A percentile compares a stretch with the other conserved stretches of the same genome.
These are phyloP conservation scores for Polysphondylium violaceum DNA, from an alignment of 78 protist genomes.

Conservation along the genomic window DNA sequence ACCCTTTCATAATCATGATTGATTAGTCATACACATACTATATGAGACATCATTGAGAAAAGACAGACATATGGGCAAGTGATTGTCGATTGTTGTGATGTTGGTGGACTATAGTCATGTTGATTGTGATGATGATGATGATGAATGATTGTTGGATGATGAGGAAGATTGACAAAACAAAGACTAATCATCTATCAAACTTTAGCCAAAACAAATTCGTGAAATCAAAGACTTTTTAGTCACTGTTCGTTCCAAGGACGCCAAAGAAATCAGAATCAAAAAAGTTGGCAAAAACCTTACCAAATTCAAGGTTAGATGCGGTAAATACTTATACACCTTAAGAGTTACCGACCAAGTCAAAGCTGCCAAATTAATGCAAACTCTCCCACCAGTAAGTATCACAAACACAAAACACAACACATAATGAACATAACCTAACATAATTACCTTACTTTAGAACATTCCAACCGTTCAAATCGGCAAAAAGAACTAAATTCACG, in stretches of 20 bases:
- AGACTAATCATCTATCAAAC: not conserved
- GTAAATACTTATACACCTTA: slow-evolving; percentile 96
- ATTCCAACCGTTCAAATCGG: slow-evolving; percentile 27
- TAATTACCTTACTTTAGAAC: not conserved
- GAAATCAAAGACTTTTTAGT: slow-evolving; percentile 97
- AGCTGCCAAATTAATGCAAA: slow-evolving; percentile 95
- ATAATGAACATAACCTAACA: not conserved
- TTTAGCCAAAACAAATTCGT: slow-evolving; percentile 96
- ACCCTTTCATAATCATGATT: no score
- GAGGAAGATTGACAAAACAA: no score
- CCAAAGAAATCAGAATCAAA: slow-evolving; percentile 95
- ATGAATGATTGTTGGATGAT: no score
- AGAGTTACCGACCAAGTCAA: slow-evolving; percentile 88
- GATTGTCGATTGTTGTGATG: no score
- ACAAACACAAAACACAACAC: not conserved
- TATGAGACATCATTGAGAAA: no score
- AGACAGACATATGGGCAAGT: no score
- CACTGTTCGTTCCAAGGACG: slow-evolving; percentile 95
- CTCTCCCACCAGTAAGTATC: slow-evolving; percentile 93
- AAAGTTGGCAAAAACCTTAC: slow-evolving; percentile 85
- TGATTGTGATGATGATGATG: no score
- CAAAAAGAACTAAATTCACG: slow-evolving; percentile 12
- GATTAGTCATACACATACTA: not conserved
- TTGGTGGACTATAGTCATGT: no score
- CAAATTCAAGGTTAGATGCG: slow-evolving; percentile 99